Evolutionary conservation across 2,329 filamentous ascomycete genomes (phyloP), one percentile per base, ranked within the genome.

Genomic region (Pseudocercospora vitis): DNA sequence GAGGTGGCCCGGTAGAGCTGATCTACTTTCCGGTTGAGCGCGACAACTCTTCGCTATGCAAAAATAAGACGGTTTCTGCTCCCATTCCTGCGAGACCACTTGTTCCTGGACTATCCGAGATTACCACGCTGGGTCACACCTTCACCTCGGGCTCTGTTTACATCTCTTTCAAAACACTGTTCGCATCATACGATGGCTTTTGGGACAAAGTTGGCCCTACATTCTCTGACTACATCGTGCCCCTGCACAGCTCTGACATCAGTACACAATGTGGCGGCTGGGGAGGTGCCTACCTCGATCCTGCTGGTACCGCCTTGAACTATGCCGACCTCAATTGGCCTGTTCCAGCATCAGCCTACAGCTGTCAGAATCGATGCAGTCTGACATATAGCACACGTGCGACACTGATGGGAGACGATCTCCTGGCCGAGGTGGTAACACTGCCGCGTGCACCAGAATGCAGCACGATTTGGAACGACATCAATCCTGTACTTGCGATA

Each of bases 321-420:
- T 67, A 53, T 24, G 62, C 61, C 2, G 62, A 65, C 21, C 42
- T 66, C 4, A 63, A 65, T 7, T 65, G 57, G 53, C 62, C 64
- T 29, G 63, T 65, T 3, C 48, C 61, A 7, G 62, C 61, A 3
- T 62, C 56, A 21, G 64, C 61, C 3, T 65, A 63, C 46, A 55
- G 23, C 11, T 65, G 63, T 35, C 62, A 61, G 48, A 26, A 50
- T 21, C 42, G 44, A 8, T 56, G 57, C 7, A 33, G 7, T 14
- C 11, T 33, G 37, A 35, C 14, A 14, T 9, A 8, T 35, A n/a
- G n/a, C n/a, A n/a, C n/a, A n/a, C n/a, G n/a, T n/a, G n/a, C n/a
- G n/a, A n/a, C n/a, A n/a, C n/a, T n/a, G n/a, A n/a, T n/a, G n/a
- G n/a, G n/a, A n/a, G n/a, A n/a, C n/a, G n/a, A n/a, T n/a, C n/a